These are phyloP conservation scores for Sicyos edulis DNA, from an alignment of 306 rosid genomes.

Conservation along the genomic window DNA sequence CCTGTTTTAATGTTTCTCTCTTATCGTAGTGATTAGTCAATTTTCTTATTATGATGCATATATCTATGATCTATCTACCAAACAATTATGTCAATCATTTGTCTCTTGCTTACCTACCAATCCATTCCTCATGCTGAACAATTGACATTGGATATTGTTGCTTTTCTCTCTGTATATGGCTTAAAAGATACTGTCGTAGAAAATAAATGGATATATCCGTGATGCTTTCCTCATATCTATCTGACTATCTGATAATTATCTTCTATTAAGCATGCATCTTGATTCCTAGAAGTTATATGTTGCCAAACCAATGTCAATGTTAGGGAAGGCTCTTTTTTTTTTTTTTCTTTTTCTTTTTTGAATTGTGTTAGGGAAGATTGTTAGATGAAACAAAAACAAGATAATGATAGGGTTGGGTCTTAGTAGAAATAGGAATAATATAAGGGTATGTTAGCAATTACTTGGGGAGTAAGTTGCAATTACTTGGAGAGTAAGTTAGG, in stretches of 20 bases:
- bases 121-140: conserved; percentile 1
- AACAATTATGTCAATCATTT: background rate
- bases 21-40: background rate
- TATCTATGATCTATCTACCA: background rate
- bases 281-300: background rate
- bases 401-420: too few relatives aligned
- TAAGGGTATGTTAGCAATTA: too few relatives aligned
- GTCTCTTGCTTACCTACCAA: background rate
- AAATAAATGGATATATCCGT: background rate
- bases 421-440: too few relatives aligned
- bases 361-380: too few relatives aligned
- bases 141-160: background rate
- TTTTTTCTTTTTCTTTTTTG: too few relatives aligned
- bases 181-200: background rate
- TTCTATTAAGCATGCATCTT: background rate
- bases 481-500: too few relatives aligned
- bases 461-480: too few relatives aligned
- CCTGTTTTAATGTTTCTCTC: background rate
- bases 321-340: too few relatives aligned
- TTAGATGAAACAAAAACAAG: too few relatives aligned
- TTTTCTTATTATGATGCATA: background rate
- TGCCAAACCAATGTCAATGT: background rate
- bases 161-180: background rate
- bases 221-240: background rate
- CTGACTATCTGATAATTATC: background rate